Evolutionary conservation across 2,329 filamentous ascomycete species (phyloP).

Genomic region (Fusarium hainanense): DNA sequence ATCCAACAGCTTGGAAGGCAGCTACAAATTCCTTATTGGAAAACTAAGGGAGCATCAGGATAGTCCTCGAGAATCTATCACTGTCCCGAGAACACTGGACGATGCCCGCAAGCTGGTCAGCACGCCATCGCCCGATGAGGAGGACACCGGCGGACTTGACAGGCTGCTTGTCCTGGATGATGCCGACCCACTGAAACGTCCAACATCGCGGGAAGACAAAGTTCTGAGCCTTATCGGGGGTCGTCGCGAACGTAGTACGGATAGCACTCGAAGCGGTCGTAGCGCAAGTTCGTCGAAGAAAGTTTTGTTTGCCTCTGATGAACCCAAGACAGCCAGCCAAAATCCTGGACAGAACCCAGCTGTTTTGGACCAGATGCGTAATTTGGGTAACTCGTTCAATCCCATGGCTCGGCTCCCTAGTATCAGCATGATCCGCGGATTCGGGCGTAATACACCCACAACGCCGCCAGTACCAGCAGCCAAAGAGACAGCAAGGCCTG

Average conservation of each 20-base stretch:
- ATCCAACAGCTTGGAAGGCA: slow-evolving; percentile 87
- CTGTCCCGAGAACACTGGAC: slow-evolving; percentile 88
- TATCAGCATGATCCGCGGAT: slow-evolving; percentile 79
- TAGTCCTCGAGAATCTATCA: slow-evolving; percentile 57
- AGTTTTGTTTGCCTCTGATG: slow-evolving; percentile 60
- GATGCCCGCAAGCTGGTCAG: slow-evolving; percentile 91
- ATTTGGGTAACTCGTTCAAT: slow-evolving; percentile 82
- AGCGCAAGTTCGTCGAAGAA: slow-evolving; percentile 72
- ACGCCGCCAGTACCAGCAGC: slow-evolving; percentile 52
- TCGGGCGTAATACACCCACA: slow-evolving; percentile 68
- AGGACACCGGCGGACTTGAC: slow-evolving; percentile 69
- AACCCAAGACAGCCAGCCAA: slow-evolving; percentile 45
- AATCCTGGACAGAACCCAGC: slow-evolving; percentile 60
- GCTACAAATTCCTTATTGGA: slow-evolving; percentile 92
- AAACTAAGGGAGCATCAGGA: slow-evolving; percentile 80
- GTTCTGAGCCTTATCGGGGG: slow-evolving; percentile 78
- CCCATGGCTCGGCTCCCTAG: slow-evolving; percentile 81
- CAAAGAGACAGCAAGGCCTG: slow-evolving; percentile 52
- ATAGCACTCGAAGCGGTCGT: slow-evolving; percentile 74
- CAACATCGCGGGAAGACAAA: slow-evolving; percentile 66
- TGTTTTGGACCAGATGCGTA: slow-evolving; percentile 82
- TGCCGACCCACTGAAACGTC: slow-evolving; percentile 46
- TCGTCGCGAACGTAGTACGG: slow-evolving; percentile 79
- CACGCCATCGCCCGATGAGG: slow-evolving; percentile 73
- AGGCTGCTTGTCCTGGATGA: slow-evolving; percentile 60